phyloP scores from a whole-genome alignment of 2,329 filamentous ascomycete genomes.

The Zymoseptoria crescenta region DNA sequence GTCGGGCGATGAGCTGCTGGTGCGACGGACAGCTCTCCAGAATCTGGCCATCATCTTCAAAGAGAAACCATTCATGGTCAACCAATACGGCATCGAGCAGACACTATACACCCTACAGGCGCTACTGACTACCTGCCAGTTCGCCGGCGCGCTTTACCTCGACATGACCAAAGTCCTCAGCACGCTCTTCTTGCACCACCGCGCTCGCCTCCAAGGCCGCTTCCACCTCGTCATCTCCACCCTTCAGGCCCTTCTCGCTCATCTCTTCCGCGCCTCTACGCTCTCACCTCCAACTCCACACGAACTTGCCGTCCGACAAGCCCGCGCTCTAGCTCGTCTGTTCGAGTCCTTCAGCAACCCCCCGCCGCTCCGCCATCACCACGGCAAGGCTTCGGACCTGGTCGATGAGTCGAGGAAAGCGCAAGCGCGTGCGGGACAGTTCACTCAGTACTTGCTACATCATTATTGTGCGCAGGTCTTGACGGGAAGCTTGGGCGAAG shows the following conservation, averaged over 20 bases:
- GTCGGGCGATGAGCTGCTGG: background rate
- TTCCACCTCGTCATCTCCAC: constrained; percentile 51
- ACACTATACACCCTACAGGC: constrained; percentile 31
- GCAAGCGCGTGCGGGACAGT: constrained; percentile 49
- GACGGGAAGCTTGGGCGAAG: constrained; percentile 40
- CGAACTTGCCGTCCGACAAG: constrained; percentile 35
- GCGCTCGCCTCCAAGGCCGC: constrained; percentile 51
- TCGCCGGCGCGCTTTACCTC: constrained; percentile 39
- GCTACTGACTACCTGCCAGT: constrained; percentile 21
- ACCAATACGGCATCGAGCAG: constrained; percentile 38
- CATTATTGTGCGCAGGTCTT: constrained; percentile 50
- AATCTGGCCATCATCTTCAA: constrained; percentile 17
- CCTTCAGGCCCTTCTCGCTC: constrained; percentile 48
- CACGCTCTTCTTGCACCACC: constrained; percentile 48
- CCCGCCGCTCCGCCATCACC: constrained; percentile 38
- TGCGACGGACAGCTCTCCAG: constrained; percentile 7
- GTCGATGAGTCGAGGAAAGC: constrained; percentile 54
- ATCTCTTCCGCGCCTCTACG: constrained; percentile 42
- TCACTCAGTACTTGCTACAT: constrained; percentile 50
- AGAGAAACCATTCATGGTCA: constrained; percentile 31
- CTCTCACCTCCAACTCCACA: constrained; percentile 13
- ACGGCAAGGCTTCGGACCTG: constrained; percentile 33
- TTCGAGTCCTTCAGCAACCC: constrained; percentile 56
- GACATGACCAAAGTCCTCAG: constrained; percentile 48
- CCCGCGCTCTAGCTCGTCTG: constrained; percentile 46